Evolutionary conservation across 2,329 filamentous ascomycete species (phyloP).

Genomic region (Fusarium mundagurra): DNA sequence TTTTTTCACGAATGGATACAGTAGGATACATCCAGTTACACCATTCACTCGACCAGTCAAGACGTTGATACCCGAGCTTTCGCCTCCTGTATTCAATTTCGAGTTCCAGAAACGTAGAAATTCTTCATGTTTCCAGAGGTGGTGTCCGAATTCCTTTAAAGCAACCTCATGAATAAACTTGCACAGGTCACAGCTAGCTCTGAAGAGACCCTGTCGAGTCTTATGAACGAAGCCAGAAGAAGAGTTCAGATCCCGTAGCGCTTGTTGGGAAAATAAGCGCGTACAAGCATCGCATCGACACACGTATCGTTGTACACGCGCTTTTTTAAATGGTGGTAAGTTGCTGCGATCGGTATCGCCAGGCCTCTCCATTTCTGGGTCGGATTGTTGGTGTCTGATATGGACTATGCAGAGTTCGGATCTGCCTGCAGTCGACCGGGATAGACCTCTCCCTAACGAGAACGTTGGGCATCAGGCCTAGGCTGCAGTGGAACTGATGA

Average conservation of each 20-base stretch:
- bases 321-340: background rate
- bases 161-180: accelerated
- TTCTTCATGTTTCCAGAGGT: background rate
- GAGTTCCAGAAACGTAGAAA: background rate
- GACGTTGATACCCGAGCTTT: accelerated
- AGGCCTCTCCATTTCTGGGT: background rate
- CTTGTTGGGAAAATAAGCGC: background rate
- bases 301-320: accelerated
- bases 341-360: accelerated
- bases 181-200: background rate
- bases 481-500: accelerated
- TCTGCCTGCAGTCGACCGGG: background rate
- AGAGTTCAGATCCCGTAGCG: background rate
- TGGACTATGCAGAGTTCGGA: background rate
- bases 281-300: background rate
- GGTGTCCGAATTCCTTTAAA: accelerated
- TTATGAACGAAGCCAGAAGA: background rate
- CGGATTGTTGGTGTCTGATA: accelerated
- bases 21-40: accelerated
- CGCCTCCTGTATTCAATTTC: accelerated
- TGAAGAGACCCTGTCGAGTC: accelerated
- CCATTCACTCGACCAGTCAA: accelerated
- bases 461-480: background rate
- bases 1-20: background rate
- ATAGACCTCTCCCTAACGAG: background rate